Evolutionary conservation across 1,284 basidiomycete species (phyloP).

Genomic region (Xerocomus alliaceus): DNA sequence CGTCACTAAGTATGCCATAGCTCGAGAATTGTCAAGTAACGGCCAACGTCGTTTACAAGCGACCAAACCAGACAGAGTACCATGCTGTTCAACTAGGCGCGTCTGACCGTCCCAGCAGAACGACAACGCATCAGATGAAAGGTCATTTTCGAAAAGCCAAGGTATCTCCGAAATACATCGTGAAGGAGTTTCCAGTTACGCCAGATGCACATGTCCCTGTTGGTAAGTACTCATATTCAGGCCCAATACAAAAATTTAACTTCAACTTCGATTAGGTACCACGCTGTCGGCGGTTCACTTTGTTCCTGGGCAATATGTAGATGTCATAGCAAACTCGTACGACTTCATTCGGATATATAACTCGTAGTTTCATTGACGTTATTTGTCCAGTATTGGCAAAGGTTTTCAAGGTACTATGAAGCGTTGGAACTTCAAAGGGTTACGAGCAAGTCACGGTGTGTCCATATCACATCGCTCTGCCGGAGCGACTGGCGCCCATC

Average conservation of each 20-base stretch:
- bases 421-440: constrained; percentile 91
- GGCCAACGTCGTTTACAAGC: constrained; percentile 70
- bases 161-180: constrained; percentile 84
- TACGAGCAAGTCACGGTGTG: constrained; percentile 95
- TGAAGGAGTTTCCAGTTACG: constrained; percentile 91
- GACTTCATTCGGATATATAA: constrained; percentile 35
- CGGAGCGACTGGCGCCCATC: constrained; percentile 94
- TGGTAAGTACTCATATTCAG: constrained; percentile 53
- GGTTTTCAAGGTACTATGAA: constrained; percentile 99
- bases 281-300: constrained; percentile 92
- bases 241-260: not conserved
- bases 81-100: constrained; percentile 89
- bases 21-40: constrained; percentile 87
- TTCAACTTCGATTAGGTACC: constrained; percentile 63
- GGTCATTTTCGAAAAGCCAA: constrained; percentile 89
- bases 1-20: constrained; percentile 46
- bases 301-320: constrained; percentile 96
- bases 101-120: constrained; percentile 71
- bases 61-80: constrained; percentile 73
- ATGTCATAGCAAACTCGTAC: constrained; percentile 91
- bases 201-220: constrained; percentile 89
- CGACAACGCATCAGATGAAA: constrained; percentile 74
- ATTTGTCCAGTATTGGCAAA: constrained; percentile 80
- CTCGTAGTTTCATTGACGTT: constrained; percentile 12
- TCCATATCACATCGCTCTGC: constrained; percentile 93